phyloP scores from a whole-genome alignment of 2,329 filamentous ascomycete species.

The Pleurostoma richardsiae region DNA sequence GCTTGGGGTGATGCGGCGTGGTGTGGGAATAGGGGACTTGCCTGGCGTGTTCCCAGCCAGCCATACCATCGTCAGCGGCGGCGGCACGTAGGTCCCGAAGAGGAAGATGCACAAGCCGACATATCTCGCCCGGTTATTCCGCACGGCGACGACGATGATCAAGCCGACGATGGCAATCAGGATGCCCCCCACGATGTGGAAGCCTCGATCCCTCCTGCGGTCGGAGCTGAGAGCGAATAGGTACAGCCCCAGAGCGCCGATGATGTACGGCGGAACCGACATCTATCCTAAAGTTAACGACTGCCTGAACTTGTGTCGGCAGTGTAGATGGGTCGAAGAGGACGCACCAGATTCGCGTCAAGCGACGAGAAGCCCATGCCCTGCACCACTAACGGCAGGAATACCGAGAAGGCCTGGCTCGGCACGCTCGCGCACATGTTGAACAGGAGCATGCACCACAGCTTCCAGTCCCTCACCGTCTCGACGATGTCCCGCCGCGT shows the following conservation, averaged over 20 bases:
- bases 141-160: constrained; percentile 14
- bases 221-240: constrained; percentile 22
- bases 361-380: constrained; percentile 19
- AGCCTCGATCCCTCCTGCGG: constrained; percentile 19
- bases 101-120: constrained; percentile 22
- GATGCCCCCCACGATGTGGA: constrained; percentile 22
- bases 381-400: constrained; percentile 25
- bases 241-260: constrained; percentile 20
- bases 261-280: constrained; percentile 24
- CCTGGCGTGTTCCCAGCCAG: constrained; percentile 21
- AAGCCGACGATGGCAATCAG: constrained; percentile 19
- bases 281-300: constrained; percentile 11
- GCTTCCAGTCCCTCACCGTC: constrained; percentile 26
- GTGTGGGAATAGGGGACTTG: background rate
- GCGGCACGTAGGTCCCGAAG: constrained; percentile 22
- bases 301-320: background rate
- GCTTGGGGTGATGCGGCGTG: background rate
- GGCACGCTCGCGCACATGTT: constrained; percentile 27
- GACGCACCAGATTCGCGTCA: constrained; percentile 18
- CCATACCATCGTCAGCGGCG: constrained; percentile 26
- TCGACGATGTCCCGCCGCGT: constrained; percentile 23
- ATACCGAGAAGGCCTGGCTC: constrained; percentile 23
- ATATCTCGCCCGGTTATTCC: constrained; percentile 14
- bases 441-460: constrained; percentile 24
- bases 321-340: background rate